Evolutionary conservation across 441 rosid species (phyloP).

Genomic region (Codiaeum variegatum): DNA sequence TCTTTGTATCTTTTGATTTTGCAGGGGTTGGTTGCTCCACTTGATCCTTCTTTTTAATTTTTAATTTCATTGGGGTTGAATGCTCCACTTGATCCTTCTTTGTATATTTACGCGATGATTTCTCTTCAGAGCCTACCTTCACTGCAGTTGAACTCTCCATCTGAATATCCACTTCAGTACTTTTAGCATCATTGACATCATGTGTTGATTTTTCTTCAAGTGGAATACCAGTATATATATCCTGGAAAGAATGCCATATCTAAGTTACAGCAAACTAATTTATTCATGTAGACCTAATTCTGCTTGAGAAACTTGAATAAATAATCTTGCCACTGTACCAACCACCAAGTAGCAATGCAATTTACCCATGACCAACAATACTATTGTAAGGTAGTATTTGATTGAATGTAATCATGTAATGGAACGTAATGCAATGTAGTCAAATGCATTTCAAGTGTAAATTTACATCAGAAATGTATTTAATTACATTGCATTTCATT

Average conservation of each 20-base stretch:
- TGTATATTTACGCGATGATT: conserved; percentile 12
- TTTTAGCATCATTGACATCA: conserved; percentile 11
- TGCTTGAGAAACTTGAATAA: not conserved
- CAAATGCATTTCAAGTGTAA: too few species aligned
- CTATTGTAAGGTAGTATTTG: too few species aligned
- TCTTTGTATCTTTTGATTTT: too few species aligned
- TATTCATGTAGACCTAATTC: not conserved
- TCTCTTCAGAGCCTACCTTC: conserved; percentile 16
- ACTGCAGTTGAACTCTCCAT: conserved; percentile 21
- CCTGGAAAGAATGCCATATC: conserved; percentile 27
- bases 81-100: conserved; percentile 20
- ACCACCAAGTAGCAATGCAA: not conserved
- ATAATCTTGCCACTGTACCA: not conserved
- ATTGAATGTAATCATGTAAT: too few species aligned
- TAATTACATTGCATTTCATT: too few species aligned
- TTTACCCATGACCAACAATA: not conserved
- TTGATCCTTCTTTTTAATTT: too few species aligned
- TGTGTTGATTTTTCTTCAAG: conserved; percentile 21
- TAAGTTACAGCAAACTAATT: conserved; percentile 7
- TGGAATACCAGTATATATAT: conserved; percentile 17
- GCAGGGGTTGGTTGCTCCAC: conserved; percentile 22
- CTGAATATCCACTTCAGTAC: conserved; percentile 11
- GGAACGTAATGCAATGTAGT: too few species aligned
- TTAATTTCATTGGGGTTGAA: conserved; percentile 13
- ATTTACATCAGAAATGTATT: too few species aligned